Conservation (phyloP, 2,329 filamentous ascomycete genomes). For the Endoconidiophora polonica region DNA sequence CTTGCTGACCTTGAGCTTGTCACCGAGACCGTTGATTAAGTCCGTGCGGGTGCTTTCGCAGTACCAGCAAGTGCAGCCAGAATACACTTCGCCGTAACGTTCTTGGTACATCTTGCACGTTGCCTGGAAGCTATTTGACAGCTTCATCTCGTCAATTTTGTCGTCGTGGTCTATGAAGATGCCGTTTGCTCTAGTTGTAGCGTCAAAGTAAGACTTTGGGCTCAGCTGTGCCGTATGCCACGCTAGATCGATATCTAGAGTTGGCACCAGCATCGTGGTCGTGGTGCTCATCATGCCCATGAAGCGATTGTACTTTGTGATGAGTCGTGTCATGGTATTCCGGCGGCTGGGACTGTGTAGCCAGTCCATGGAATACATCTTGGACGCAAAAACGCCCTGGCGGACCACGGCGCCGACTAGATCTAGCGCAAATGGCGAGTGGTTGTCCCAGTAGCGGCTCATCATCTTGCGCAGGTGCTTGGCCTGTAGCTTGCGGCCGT, state of each 20-base stretch:
- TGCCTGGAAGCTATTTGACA: conserved; percentile 52
- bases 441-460: conserved; percentile 53
- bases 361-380: conserved; percentile 65
- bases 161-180: conserved; percentile 70
- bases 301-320: conserved; percentile 50
- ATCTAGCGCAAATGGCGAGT: conserved; percentile 46
- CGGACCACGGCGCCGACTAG: conserved; percentile 48
- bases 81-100: conserved; percentile 48
- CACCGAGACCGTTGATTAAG: conserved; percentile 25
- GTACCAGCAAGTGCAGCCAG: conserved; percentile 69
- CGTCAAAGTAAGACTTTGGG: conserved; percentile 44
- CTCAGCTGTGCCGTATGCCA: conserved; percentile 72
- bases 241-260: conserved; percentile 56
- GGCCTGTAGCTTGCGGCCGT: not conserved
- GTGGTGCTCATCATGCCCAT: conserved; percentile 37
- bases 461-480: conserved; percentile 44
- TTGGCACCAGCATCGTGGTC: conserved; percentile 42
- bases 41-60: conserved; percentile 41
- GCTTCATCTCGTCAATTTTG: conserved; percentile 53
- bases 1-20: conserved; percentile 28
- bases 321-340: conserved; percentile 46
- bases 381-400: conserved; percentile 49
- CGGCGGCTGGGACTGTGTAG: conserved; percentile 50
- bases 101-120: conserved; percentile 56
- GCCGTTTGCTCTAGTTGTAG: conserved; percentile 28